Conservation (phyloP, 2,329 filamentous ascomycete species). For the Penicillium expansum region DNA sequence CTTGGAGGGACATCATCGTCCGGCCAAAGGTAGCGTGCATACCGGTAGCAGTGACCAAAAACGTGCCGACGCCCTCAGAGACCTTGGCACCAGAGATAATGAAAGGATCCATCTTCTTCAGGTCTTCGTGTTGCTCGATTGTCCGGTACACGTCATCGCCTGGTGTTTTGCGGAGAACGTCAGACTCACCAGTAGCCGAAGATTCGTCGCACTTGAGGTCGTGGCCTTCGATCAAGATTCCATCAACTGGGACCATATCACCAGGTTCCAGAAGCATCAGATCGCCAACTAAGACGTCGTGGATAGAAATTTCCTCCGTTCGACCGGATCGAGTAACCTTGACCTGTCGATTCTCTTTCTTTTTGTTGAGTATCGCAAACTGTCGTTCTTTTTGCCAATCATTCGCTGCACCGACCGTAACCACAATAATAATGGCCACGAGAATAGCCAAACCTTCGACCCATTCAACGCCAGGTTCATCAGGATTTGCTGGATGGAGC, state of each 20-base stretch:
- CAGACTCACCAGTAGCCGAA: constrained; percentile 72
- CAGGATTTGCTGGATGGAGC: constrained; percentile 52
- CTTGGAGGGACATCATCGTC: constrained; percentile 73
- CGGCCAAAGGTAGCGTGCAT: constrained; percentile 73
- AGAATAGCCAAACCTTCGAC: constrained; percentile 79
- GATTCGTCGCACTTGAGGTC: constrained; percentile 71
- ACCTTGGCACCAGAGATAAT: constrained; percentile 78
- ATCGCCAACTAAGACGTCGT: constrained; percentile 71
- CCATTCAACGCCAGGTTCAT: constrained; percentile 66
- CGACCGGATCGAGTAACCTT: constrained; percentile 74
- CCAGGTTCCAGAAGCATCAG: constrained; percentile 71
- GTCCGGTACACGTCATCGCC: constrained; percentile 63
- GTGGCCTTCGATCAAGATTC: constrained; percentile 66
- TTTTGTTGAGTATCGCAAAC: constrained; percentile 76
- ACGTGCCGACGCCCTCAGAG: constrained; percentile 70
- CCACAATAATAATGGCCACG: constrained; percentile 71
- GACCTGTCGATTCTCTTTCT: constrained; percentile 72
- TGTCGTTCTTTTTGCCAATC: constrained; percentile 81
- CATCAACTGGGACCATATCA: constrained; percentile 69
- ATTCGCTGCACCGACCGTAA: constrained; percentile 72
- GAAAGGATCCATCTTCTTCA: constrained; percentile 72
- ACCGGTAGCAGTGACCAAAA: constrained; percentile 72
- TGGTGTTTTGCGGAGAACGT: constrained; percentile 65
- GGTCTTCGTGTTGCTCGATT: constrained; percentile 58
- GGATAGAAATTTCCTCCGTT: constrained; percentile 65